A percentile compares a stretch with the other conserved stretches of the same genome.
phyloP scores from a whole-genome alignment of 2,329 filamentous ascomycete species.

The Shiraia sp. region DNA sequence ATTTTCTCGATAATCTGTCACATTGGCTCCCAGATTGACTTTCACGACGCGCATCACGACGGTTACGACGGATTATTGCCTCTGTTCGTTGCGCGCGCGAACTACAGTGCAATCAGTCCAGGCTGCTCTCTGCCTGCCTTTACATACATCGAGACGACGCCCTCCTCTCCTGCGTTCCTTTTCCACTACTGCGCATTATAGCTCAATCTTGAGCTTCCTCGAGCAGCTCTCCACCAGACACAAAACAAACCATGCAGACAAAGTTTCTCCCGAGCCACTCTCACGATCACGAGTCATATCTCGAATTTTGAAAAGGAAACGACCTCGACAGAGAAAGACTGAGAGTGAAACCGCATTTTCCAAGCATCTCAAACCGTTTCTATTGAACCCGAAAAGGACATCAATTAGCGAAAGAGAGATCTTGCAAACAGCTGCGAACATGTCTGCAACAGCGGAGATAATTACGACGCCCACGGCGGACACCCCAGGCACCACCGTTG shows the following conservation, averaged over 20 bases:
- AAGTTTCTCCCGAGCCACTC: too few species aligned
- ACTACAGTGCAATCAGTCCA: background rate
- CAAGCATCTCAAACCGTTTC: background rate
- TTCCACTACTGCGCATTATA: constrained; percentile 1
- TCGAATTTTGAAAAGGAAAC: too few species aligned
- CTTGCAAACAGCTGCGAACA: constrained; percentile 44
- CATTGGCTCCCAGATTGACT: constrained; percentile 34
- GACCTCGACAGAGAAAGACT: too few species aligned
- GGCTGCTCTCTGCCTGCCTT: background rate
- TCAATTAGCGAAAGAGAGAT: background rate
- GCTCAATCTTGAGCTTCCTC: too few species aligned
- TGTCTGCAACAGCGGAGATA: constrained; percentile 77
- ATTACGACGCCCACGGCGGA: constrained; percentile 84
- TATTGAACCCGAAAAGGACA: too few species aligned
- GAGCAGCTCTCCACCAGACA: too few species aligned
- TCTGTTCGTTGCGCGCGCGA: constrained; percentile 16
- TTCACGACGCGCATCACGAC: constrained; percentile 33
- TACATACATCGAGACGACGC: background rate
- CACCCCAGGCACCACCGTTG: constrained; percentile 76
- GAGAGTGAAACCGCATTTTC: too few species aligned
- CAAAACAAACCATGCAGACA: too few species aligned
- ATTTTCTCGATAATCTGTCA: constrained; percentile 18
- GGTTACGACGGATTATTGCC: constrained; percentile 17
- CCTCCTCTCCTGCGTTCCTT: background rate
- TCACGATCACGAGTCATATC: too few species aligned